Conservation (phyloP, 1,284 basidiomycete genomes). For the Afroboletus lepidellus region DNA sequence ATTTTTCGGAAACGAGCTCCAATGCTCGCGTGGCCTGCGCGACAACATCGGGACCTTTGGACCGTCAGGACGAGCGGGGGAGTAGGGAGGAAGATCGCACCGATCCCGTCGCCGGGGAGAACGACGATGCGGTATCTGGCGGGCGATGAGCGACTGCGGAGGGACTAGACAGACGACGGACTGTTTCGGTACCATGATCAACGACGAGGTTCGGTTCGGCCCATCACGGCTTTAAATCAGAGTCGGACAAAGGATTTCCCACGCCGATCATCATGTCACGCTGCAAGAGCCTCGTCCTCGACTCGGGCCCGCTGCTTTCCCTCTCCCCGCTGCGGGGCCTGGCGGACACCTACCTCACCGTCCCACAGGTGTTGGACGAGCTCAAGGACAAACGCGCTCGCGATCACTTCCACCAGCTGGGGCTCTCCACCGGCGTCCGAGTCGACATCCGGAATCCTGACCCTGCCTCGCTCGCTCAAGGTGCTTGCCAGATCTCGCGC, state of each 20-base stretch:
- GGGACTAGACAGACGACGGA: slow-evolving; percentile 23
- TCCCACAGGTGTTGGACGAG: slow-evolving; percentile 87
- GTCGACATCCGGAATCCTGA: slow-evolving; percentile 75
- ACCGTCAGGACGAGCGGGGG: slow-evolving; percentile 5
- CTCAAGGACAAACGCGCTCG: slow-evolving; percentile 84
- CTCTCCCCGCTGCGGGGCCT: slow-evolving; percentile 83
- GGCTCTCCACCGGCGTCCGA: slow-evolving; percentile 71
- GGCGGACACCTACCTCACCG: slow-evolving; percentile 80
- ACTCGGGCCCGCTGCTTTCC: slow-evolving; percentile 88
- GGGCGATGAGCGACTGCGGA: slow-evolving; percentile 8
- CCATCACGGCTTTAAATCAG: neutral
- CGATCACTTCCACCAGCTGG: slow-evolving; percentile 80
- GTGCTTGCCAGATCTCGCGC: slow-evolving; percentile 45
- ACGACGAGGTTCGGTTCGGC: neutral
- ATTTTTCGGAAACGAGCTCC: slow-evolving; percentile 65
- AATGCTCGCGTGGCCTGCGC: slow-evolving; percentile 88
- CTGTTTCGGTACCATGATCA: slow-evolving; percentile 43
- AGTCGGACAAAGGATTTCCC: slow-evolving; percentile 7
- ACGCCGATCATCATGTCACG: slow-evolving; percentile 38
- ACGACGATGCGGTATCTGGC: slow-evolving; percentile 82
- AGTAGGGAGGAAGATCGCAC: slow-evolving; percentile 41
- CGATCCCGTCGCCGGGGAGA: slow-evolving; percentile 96
- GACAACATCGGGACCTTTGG: slow-evolving; percentile 89
- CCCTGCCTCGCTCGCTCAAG: slow-evolving; percentile 71
- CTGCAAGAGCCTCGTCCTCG: slow-evolving; percentile 83